Base-by-base conservation (phyloP, 2,329 filamentous ascomycete genomes). In the Ophiosphaerella herpotricha region DNA sequence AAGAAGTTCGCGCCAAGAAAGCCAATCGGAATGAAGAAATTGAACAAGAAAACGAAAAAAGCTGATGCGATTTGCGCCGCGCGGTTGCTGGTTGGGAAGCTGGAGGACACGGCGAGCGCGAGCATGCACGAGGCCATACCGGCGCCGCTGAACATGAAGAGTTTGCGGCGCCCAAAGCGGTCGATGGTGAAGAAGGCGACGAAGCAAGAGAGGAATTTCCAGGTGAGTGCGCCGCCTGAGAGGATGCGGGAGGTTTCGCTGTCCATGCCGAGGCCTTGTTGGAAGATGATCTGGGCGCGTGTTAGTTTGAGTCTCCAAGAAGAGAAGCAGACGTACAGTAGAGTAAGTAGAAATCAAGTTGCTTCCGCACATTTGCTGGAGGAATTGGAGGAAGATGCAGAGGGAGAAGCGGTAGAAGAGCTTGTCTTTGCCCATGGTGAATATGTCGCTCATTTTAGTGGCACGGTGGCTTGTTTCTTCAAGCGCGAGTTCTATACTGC, bases 121-220 rank as follows among this genome's bases (percentile, higher is more conserved):
- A 79, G 56, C 82, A 84, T 84, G 66, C 80, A 84, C 16, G 70
- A 58, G 2, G 77, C 73, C 82, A 84, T 84, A 34, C 81, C 80
- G 0, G 62, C 57, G 11, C 79, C 81, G 36, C 74, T 78, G 60
- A 82, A 68, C 48, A 83, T 81, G 74, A 83, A 82, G 18, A 82
- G 72, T 43, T 73, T 74, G 29, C 87, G 80, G 12, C 87, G 81
- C 7, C 87, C 87, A 49, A 90, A 88, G 0, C 83, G 80, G 61
- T 90, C 87, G 1, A 90, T 77, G 0, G 86, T 89, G 64, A 89
- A 89, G 53, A 89, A 86, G 47, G 85, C 87, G 48, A 89, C 80
- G 21, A 88, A 77, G 0, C 77, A 79, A 29, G 77, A 79, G 16
- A 82, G 57, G 59, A 82, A 82, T 61, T 84, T 83, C 77, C 79